Base-by-base conservation (phyloP, 441 rosid species). In the Populus hybrid region DNA sequence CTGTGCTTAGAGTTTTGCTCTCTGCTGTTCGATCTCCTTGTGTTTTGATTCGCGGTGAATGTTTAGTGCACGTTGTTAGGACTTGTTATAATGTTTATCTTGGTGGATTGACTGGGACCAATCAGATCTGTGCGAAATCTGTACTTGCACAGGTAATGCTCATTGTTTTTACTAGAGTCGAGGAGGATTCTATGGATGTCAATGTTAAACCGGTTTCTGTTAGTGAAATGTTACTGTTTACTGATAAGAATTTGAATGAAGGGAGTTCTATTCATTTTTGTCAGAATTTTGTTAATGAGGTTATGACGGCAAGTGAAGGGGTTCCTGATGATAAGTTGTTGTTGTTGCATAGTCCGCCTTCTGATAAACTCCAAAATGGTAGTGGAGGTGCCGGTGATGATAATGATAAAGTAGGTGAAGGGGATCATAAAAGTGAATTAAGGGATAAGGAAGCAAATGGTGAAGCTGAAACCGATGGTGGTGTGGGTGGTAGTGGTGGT, bases 111-210 rank as follows among this genome's bases (percentile, higher is more conserved):
- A 95, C 64, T 42, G 95, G 95, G 66, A 90, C 98, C 82, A 91
- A 89, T 82, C 99, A 95, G 93, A 93, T 91, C 90, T 95, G 97
- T 79, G 97, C 97, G 23, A 95, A 95, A 86, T 85, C 97, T 1
- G 98, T 93, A 18, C 86, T 95, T 69, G 98, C 98, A 10, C 99
- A 93, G 88, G 91, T 95, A 71, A 81, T 91, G 85, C 84, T 90
- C 71, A 87, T 92, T 80, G 89, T 92, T 78, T 95, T 93, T 82
- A 74, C 93, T 56, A 80, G 97, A 80, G 91, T 86, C 3, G 98
- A 92, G 86, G 95, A 85, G 63, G 93, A 91, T 82, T 89, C 92
- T 11, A 68, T 93, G 82, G 88, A 87, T 36, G 89, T 81, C 69
- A 50, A 76, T 11, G 65, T 89, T 74, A 89, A 83, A 83, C 84